Evolutionary conservation across 1,284 basidiomycete genomes (phyloP).

Genomic region (Boletus putidus): DNA sequence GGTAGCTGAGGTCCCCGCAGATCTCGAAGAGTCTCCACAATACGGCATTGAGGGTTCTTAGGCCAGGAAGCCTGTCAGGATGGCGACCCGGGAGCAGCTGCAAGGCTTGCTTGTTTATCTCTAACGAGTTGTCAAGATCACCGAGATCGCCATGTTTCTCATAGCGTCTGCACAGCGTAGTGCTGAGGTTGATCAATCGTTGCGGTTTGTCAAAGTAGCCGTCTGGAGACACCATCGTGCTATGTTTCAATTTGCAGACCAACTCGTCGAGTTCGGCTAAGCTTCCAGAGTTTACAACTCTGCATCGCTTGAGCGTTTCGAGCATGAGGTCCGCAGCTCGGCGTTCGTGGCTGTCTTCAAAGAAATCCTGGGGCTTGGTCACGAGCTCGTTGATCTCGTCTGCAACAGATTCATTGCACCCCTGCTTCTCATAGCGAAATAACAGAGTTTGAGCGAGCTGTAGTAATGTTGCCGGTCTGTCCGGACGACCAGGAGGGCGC

Average conservation of each 20-base stretch:
- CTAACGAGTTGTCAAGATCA: not conserved
- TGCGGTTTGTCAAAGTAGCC: not conserved
- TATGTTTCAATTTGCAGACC: not conserved
- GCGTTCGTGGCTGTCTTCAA: not conserved
- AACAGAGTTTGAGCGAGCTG: conserved; percentile 3
- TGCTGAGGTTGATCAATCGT: conserved; percentile 6
- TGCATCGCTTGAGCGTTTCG: not conserved
- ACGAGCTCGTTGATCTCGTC: not conserved
- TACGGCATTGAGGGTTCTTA: not conserved
- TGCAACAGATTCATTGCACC: not conserved
- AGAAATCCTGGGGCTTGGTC: not conserved
- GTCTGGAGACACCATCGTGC: not conserved
- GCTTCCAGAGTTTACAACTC: not conserved
- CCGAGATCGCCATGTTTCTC: not conserved
- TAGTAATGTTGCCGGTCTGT: conserved; percentile 2
- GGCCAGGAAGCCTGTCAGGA: not conserved
- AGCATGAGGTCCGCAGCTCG: not conserved
- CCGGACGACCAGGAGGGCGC: not conserved
- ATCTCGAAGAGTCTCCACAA: not conserved
- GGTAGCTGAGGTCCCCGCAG: not conserved
- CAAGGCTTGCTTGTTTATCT: not conserved
- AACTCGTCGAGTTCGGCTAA: not conserved
- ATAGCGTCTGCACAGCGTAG: not conserved
- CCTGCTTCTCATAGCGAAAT: not conserved
- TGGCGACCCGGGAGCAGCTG: not conserved